Conservation (phyloP, 192 early-diverging fungal species). For the Linnemannia zychae region DNA sequence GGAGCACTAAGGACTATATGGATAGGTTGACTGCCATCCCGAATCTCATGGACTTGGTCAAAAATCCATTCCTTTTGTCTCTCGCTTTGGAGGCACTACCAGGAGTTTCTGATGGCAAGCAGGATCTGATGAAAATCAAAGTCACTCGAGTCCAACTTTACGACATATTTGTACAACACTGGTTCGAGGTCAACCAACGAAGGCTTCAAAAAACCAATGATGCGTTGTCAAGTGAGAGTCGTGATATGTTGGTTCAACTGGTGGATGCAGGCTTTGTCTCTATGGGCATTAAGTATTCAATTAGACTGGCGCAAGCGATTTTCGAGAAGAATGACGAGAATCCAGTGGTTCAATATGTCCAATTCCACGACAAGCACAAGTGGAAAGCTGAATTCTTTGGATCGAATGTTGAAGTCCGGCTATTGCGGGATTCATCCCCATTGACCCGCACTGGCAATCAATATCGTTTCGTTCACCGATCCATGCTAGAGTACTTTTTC, state of each 20-base stretch:
- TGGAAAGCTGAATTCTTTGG: slow-evolving; percentile 7
- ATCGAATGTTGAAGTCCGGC: background rate
- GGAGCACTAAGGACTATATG: background rate
- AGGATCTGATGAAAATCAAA: background rate
- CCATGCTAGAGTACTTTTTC: background rate
- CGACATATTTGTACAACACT: background rate
- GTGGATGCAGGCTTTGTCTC: background rate
- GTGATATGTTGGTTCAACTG: background rate
- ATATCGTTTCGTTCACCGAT: background rate
- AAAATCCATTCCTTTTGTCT: background rate
- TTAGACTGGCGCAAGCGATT: background rate
- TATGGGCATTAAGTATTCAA: background rate
- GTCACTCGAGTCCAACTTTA: background rate
- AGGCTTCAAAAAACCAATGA: background rate
- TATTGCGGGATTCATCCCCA: background rate
- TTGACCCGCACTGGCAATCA: background rate
- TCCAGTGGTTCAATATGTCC: background rate
- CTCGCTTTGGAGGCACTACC: background rate
- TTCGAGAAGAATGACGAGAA: background rate
- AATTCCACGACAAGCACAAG: background rate
- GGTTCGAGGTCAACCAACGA: background rate
- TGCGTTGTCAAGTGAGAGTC: background rate
- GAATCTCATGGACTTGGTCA: background rate
- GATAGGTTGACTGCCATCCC: background rate
- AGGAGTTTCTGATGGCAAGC: background rate